These are phyloP conservation scores for Acrocalymma vagum DNA, from an alignment of 2,329 filamentous ascomycete species.

Conservation along the genomic window DNA sequence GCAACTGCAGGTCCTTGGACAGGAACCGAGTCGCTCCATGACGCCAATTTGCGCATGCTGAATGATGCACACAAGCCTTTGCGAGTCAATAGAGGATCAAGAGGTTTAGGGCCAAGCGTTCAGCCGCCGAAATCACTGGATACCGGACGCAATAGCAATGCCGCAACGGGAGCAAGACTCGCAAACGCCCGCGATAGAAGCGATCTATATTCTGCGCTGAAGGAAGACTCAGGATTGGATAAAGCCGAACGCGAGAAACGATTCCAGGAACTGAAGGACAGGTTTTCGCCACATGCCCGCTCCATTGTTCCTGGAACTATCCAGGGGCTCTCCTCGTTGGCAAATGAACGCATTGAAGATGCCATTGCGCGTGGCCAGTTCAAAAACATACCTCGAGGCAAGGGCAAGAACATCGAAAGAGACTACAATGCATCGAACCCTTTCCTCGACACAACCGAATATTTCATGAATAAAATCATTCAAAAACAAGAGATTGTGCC, in stretches of 20 bases:
- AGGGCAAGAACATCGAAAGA: constrained; percentile 81
- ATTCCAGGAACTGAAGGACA: constrained; percentile 77
- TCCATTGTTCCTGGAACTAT: constrained; percentile 80
- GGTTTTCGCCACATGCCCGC: constrained; percentile 77
- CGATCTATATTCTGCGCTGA: constrained; percentile 62
- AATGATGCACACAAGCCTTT: constrained; percentile 67
- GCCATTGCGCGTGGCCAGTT: constrained; percentile 94
- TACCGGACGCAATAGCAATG: constrained; percentile 49
- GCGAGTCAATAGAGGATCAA: constrained; percentile 25
- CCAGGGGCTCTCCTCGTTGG: constrained; percentile 80
- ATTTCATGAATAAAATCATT: constrained; percentile 98
- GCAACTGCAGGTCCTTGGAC: constrained; percentile 78
- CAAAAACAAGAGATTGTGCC: constrained; percentile 94
- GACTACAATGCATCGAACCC: constrained; percentile 85
- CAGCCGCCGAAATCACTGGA: constrained; percentile 38
- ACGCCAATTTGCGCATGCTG: constrained; percentile 82
- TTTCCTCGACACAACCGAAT: constrained; percentile 95
- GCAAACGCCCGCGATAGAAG: constrained; percentile 68
- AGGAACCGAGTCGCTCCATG: constrained; percentile 76
- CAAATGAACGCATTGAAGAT: constrained; percentile 92
- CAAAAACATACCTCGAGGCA: constrained; percentile 72
- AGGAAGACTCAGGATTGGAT: constrained; percentile 63
- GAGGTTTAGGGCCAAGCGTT: constrained; percentile 26
- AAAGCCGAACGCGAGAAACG: constrained; percentile 77
- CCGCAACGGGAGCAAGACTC: constrained; percentile 52